Evolutionary conservation across 805 yeast species (phyloP).

Genomic region (Tanozyma kutaoensis): DNA sequence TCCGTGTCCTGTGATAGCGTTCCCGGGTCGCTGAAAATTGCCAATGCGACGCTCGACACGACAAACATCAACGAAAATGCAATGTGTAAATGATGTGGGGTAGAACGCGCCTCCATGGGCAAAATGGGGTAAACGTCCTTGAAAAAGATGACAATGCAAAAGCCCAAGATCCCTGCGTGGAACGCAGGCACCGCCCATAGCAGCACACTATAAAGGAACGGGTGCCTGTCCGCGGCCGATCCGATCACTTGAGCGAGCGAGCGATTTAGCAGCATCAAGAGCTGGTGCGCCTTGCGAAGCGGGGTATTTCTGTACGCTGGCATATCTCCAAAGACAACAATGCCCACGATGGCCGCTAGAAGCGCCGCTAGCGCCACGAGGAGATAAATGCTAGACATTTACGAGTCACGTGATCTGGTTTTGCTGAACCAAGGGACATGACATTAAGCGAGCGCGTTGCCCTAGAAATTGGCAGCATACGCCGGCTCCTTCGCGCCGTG

Average conservation of each 20-base stretch:
- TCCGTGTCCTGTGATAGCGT: conserved; percentile 6
- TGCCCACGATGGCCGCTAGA: conserved; percentile 8
- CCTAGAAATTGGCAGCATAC: conserved; percentile 9
- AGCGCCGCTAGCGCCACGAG: conserved; percentile 1
- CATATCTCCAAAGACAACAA: conserved; percentile 35
- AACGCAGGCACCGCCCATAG: conserved; percentile 33
- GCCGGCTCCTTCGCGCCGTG: conserved; percentile 16
- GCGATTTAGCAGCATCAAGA: conserved; percentile 3
- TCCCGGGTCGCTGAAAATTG: conserved; percentile 34
- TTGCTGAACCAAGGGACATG: too few species aligned
- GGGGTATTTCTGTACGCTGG: conserved; percentile 26
- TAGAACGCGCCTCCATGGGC: conserved; percentile 2
- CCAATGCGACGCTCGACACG: conserved; percentile 20
- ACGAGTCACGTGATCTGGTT: conserved; percentile 1
- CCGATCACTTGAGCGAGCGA: conserved; percentile 1
- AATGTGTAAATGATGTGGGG: conserved; percentile 11
- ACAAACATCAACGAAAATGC: conserved; percentile 17
- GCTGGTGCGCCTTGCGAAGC: conserved; percentile 11
- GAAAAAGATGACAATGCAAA: conserved; percentile 20
- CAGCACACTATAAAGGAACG: conserved; percentile 1
- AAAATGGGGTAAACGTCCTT: conserved; percentile 11
- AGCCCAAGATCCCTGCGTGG: conserved; percentile 21
- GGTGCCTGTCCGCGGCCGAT: background rate
- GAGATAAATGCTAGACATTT: background rate
- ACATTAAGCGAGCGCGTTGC: too few species aligned